These are phyloP conservation scores for Suillus bovinus DNA, from an alignment of 768 basidiomycete genomes.

Conservation along the genomic window DNA sequence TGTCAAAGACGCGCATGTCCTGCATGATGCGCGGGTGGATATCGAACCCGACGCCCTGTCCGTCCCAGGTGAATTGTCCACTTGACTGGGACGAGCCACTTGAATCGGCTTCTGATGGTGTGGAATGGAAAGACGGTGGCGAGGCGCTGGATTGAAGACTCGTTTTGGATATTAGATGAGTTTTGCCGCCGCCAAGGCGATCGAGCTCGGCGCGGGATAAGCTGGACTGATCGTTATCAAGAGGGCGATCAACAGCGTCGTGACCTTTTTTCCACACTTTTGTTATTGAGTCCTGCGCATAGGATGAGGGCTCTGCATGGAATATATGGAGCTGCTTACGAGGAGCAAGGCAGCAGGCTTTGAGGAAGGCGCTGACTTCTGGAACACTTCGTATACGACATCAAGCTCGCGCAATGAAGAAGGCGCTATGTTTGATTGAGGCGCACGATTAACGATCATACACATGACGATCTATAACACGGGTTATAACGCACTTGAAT, in stretches of 20 bases:
- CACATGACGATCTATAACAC: constrained; percentile 56
- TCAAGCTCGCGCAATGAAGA: constrained; percentile 52
- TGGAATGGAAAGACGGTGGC: constrained; percentile 9
- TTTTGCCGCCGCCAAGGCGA: constrained; percentile 53
- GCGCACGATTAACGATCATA: constrained; percentile 51
- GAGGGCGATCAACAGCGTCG: constrained; percentile 36
- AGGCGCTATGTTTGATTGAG: constrained; percentile 46
- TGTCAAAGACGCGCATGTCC: constrained; percentile 49
- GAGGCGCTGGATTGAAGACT: constrained; percentile 8
- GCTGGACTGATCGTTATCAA: constrained; percentile 21
- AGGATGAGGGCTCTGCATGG: constrained; percentile 1
- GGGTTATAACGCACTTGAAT: background rate
- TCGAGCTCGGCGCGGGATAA: constrained; percentile 51
- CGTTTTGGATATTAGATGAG: constrained; percentile 38
- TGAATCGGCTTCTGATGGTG: constrained; percentile 17
- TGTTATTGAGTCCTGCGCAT: constrained; percentile 40
- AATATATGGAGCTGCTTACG: constrained; percentile 30
- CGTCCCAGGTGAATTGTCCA: constrained; percentile 5
- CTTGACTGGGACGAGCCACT: constrained; percentile 16
- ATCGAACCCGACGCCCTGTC: constrained; percentile 10
- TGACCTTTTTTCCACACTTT: constrained; percentile 46
- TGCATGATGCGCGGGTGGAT: constrained; percentile 45
- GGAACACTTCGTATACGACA: constrained; percentile 43
- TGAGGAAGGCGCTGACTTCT: constrained; percentile 45
- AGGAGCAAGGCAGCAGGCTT: constrained; percentile 47